phyloP scores from a whole-genome alignment of 306 rosid species.

The Casuarina cunninghamiana region DNA sequence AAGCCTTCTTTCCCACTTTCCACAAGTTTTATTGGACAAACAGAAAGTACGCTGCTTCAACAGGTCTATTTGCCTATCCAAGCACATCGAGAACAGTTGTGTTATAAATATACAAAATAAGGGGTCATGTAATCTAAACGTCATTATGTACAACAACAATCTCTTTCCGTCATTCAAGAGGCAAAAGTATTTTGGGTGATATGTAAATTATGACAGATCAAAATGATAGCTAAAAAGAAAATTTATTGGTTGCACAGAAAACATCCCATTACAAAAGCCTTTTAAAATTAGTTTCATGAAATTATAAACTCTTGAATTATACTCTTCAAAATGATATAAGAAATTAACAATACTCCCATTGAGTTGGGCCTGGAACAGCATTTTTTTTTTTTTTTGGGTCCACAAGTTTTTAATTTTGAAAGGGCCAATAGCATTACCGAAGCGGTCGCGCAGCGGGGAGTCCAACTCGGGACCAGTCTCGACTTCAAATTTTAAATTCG shows the following conservation, averaged over 20 bases:
- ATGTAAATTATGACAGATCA: not conserved
- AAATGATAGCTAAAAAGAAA: not conserved
- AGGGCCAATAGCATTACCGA: no score
- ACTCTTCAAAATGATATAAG: not conserved
- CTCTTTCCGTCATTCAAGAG: not conserved
- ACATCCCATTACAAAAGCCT: not conserved
- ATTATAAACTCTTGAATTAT: not conserved
- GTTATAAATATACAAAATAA: constrained; percentile 54
- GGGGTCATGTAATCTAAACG: constrained; percentile 12
- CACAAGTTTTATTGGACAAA: constrained; percentile 14
- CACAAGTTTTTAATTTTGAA: no score
- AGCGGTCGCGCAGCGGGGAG: no score
- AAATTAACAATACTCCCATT: no score
- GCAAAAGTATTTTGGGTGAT: not conserved
- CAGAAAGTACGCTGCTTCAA: constrained; percentile 54
- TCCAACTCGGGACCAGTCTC: no score
- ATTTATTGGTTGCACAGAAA: not conserved
- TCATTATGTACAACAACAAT: not conserved
- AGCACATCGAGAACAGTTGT: constrained; percentile 88
- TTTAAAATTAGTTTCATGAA: not conserved
- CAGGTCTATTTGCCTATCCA: constrained; percentile 89
- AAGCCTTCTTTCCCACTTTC: constrained; percentile 19
- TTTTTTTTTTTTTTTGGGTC: no score
- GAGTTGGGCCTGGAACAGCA: no score
- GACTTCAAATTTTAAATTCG: no score